These are phyloP conservation scores for Yarrowia keelungensis DNA, from an alignment of 805 yeast genomes.

Conservation along the genomic window DNA sequence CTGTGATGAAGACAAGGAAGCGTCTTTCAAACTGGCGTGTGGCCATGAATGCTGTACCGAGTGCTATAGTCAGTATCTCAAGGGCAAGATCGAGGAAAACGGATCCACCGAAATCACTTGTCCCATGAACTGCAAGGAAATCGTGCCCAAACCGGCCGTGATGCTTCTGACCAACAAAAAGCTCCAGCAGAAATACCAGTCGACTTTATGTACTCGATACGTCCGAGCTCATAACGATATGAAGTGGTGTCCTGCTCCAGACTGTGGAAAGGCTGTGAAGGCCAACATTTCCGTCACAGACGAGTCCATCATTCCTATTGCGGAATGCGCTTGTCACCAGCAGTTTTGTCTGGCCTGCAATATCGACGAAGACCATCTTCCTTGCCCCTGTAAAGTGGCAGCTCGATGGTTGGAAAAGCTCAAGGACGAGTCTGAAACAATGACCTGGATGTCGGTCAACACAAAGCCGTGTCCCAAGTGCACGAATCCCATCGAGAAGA, in stretches of 20 bases:
- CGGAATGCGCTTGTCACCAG: slow-evolving; percentile 64
- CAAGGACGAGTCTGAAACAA: slow-evolving; percentile 84
- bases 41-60: slow-evolving; percentile 70
- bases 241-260: slow-evolving; percentile 87
- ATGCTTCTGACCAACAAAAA: slow-evolving; percentile 52
- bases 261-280: slow-evolving; percentile 68
- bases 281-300: slow-evolving; percentile 58
- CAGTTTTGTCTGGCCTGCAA: slow-evolving; percentile 81
- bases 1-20: slow-evolving; percentile 59
- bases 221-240: slow-evolving; percentile 59
- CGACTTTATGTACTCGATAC: slow-evolving; percentile 52
- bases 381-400: slow-evolving; percentile 78
- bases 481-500: slow-evolving; percentile 78
- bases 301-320: slow-evolving; percentile 20
- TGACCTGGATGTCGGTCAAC: slow-evolving; percentile 83
- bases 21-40: slow-evolving; percentile 65
- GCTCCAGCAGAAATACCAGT: slow-evolving; percentile 44
- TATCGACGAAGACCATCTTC: slow-evolving; percentile 72
- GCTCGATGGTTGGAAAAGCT: slow-evolving; percentile 79
- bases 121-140: slow-evolving; percentile 60
- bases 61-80: slow-evolving; percentile 71
- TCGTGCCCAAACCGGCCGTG: slow-evolving; percentile 49
- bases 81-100: slow-evolving; percentile 52
- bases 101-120: slow-evolving; percentile 61
- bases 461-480: slow-evolving; percentile 91